Base-by-base conservation (phyloP, 129 eudicot species). In the Lactuca sativa region DNA sequence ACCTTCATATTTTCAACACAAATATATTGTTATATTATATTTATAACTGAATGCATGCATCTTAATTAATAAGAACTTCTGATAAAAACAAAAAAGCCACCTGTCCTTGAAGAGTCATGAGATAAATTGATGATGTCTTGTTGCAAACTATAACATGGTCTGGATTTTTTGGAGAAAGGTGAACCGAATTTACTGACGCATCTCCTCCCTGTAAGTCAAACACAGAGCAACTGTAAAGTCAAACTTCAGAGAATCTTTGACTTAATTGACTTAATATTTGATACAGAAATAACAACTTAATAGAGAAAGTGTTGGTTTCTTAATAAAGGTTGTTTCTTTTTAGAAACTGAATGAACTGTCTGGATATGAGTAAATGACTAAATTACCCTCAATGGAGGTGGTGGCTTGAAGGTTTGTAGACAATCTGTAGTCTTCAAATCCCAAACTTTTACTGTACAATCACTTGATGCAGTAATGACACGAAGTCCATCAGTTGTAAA, bases 41-140 rank as follows among this genome's bases (percentile, higher is more conserved):
- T 25, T 25, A 25, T 25, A 25, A 36, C 6, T 40, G 6, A 40
- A 7, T 6, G 44, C 9, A 32, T 47, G 40, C 13, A 44, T 55
- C 37, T 33, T 13, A 13, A 61, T 33, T 33, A 51, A 17, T 47
- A 64, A 5, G 30, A 25, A 25, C 30, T 25, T 4, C 40, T 16
- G 18, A 3, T 18, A 44, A 8, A 65, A 57, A 9, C 18, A 7
- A 48, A 65, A 65, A 25, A 69, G 15, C 38, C 78, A 90, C 99
- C 99, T 95, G 99, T 71, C 99, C 99, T 83, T 90, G 97, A 76
- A 95, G 89, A 57, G 96, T 95, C 97, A 90, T 95, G 58, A 95
- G 82, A 78, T 87, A 87, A 75, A 95, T 80, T 7, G 97, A 87
- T 31, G 99, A 95, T 61, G 99, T 95, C 80, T 86, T 95, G 82